These are phyloP conservation scores for Coemansia biformis DNA, from an alignment of 192 early-diverging fungal genomes.

Conservation along the genomic window DNA sequence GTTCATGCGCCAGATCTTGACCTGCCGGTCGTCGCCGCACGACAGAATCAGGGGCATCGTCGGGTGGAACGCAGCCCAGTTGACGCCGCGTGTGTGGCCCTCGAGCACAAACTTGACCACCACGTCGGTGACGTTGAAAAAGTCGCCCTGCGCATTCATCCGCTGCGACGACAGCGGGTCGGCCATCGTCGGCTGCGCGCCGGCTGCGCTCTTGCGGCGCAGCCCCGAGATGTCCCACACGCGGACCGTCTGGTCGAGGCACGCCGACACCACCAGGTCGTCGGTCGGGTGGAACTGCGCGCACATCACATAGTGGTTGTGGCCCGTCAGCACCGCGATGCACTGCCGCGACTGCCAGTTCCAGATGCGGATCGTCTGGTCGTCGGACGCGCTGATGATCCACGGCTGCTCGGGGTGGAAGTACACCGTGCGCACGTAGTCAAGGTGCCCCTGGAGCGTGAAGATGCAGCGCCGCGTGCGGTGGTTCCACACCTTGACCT, in stretches of 20 bases:
- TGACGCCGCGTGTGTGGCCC: slow-evolving; percentile 95
- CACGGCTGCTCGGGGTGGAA: slow-evolving; percentile 99
- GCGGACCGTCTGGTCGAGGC: slow-evolving; percentile 92
- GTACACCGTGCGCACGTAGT: slow-evolving; percentile 93
- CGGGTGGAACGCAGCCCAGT: slow-evolving; percentile 98
- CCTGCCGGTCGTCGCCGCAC: slow-evolving; percentile 92
- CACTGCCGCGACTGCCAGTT: slow-evolving; percentile 99
- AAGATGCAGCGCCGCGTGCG: slow-evolving; percentile 94
- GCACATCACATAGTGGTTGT: slow-evolving; percentile 99
- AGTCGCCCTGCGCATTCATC: slow-evolving; percentile 73
- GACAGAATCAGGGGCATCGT: slow-evolving; percentile 94
- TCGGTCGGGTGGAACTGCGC: slow-evolving; percentile 98
- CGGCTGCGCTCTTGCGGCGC: slow-evolving; percentile 50
- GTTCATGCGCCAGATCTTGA: slow-evolving; percentile 99
- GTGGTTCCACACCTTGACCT: slow-evolving; percentile 99
- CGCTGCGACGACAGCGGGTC: slow-evolving; percentile 42
- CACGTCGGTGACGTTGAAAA: slow-evolving; percentile 95
- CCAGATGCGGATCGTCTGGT: slow-evolving; percentile 99
- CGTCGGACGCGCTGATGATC: slow-evolving; percentile 95
- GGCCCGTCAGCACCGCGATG: slow-evolving; percentile 95
- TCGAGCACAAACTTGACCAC: slow-evolving; percentile 98
- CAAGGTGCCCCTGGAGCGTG: slow-evolving; percentile 95
- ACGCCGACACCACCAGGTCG: slow-evolving; percentile 92
- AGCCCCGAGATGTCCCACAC: slow-evolving; percentile 99
- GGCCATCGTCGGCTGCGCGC: slow-evolving; percentile 39